These are phyloP conservation scores for Lachancea kluyveri DNA, from an alignment of 805 yeast species.

Conservation along the genomic window DNA sequence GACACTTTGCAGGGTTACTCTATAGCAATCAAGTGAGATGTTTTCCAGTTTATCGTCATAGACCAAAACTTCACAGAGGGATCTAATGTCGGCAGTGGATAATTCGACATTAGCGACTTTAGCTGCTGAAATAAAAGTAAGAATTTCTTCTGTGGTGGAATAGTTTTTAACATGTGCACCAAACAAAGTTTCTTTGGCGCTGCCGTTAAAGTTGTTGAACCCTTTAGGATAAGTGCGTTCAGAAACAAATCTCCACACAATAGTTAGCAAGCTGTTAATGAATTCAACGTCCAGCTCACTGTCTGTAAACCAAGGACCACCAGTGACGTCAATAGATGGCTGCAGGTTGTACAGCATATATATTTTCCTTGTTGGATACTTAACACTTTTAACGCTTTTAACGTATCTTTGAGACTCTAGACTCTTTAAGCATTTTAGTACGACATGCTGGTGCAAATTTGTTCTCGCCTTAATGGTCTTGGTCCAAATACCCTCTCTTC, in stretches of 20 bases:
- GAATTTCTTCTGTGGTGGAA: slow-evolving; percentile 68
- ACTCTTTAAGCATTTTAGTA: slow-evolving; percentile 70
- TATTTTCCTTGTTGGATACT: slow-evolving; percentile 88
- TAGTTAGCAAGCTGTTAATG: slow-evolving; percentile 74
- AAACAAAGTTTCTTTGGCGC: slow-evolving; percentile 30
- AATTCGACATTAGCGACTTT: slow-evolving; percentile 81
- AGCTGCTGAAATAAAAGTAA: slow-evolving; percentile 62
- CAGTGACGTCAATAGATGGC: slow-evolving; percentile 93
- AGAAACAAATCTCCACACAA: slow-evolving; percentile 83
- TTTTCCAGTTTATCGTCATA: slow-evolving; percentile 82
- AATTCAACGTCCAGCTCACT: slow-evolving; percentile 92
- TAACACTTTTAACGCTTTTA: slow-evolving; percentile 85
- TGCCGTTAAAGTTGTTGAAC: slow-evolving; percentile 35
- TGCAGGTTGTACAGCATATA: slow-evolving; percentile 92
- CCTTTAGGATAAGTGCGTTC: slow-evolving; percentile 71
- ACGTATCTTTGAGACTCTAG: slow-evolving; percentile 77
- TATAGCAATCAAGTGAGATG: slow-evolving; percentile 55
- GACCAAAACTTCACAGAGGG: slow-evolving; percentile 81
- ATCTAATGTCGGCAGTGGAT: slow-evolving; percentile 62
- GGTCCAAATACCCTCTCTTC: slow-evolving; percentile 95
- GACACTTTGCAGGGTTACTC: slow-evolving; percentile 79
- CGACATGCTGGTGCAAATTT: slow-evolving; percentile 88
- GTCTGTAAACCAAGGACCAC: slow-evolving; percentile 99
- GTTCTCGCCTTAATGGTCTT: slow-evolving; percentile 84
- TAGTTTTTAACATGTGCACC: slow-evolving; percentile 55